Percentiles rank a stretch among this genome's conserved stretches.
These are phyloP conservation scores for Colletotrichum sansevieriae DNA, from an alignment of 2,329 filamentous ascomycete genomes.

Conservation along the genomic window DNA sequence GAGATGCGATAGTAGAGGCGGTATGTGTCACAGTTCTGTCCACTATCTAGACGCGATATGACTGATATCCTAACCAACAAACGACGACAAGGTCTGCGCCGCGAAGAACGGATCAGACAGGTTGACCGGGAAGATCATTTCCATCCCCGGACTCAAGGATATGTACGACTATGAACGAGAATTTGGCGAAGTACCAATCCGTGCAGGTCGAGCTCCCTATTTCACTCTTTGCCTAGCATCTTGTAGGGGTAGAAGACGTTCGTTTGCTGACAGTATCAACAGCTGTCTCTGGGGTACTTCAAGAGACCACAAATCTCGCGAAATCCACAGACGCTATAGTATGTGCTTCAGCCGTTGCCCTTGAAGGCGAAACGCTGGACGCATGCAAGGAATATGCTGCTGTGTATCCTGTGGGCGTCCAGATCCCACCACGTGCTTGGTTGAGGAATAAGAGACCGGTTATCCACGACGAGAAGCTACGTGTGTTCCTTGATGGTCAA, in stretches of 20 bases:
- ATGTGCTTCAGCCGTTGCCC: constrained; percentile 7
- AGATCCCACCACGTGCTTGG: background rate
- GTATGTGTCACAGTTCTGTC: background rate
- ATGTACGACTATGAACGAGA: constrained; percentile 23
- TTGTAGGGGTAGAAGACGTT: background rate
- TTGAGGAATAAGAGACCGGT: background rate
- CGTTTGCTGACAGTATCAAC: too few species aligned
- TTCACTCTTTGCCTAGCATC: background rate
- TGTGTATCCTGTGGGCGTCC: background rate
- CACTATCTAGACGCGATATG: background rate
- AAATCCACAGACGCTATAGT: constrained; percentile 4
- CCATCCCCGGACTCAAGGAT: constrained; percentile 10
- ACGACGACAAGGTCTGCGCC: background rate
- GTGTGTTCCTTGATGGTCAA: background rate
- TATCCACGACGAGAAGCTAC: background rate
- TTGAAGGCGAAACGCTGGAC: constrained; percentile 14
- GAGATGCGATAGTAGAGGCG: background rate
- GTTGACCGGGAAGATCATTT: constrained; percentile 1
- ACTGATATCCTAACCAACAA: background rate
- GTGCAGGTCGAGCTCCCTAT: background rate
- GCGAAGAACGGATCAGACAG: constrained; percentile 9
- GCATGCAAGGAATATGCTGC: background rate
- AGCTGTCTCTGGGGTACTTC: constrained; percentile 6
- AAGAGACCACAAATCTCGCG: background rate
- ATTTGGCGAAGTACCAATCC: constrained; percentile 6